Base-by-base conservation (phyloP, 257 asterid species). In the Solanum pimpinellifolium region DNA sequence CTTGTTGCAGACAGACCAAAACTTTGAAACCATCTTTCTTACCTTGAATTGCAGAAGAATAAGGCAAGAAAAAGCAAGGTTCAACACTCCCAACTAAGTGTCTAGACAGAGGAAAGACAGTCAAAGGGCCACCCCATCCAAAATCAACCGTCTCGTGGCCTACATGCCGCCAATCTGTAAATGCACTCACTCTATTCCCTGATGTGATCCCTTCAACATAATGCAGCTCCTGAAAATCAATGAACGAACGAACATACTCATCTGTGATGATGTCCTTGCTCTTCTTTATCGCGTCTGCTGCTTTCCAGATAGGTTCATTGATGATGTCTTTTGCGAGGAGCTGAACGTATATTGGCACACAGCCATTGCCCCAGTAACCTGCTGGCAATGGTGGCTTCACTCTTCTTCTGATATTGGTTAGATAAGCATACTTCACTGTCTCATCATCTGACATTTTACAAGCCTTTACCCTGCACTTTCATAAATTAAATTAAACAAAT, bases 121-220 rank as follows among this genome's bases (percentile, higher is more conserved):
- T 93, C 23, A 90, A 93, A 8, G 99, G 98, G 52, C 97, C 94
- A 29, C 98, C 98, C 98, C 98, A 95, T 35, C 99, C 99, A 11
- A 93, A 96, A 83, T 96, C 96, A 84, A 95, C 94, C 13, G 93
- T 87, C 42, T 98, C 94, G 39, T 96, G 98, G 33, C 99, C 99
- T 88, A 95, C 89, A 85, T 96, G 99, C 69, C 99, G 90, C 99
- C 99, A 96, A 86, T 96, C 99, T 4, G 99, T 95, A 89, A 96
- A 96, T 3, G 97, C 98, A 76, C 95, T 94, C 87, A 96, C 96
- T 15, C 93, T 91, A 83, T 90, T 84, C 59, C 99, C 98, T 2
- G 94, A 93, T 10, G 88, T 94, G 80, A 96, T 93, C 80, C 99
- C 98, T 85, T 93, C 85, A 20, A 44, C 65, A 85, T 91, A 94